A percentile compares a stretch with the other conserved stretches of the same genome.
Conservation (phyloP, 257 asterid species). For the Plantago ovata region DNA sequence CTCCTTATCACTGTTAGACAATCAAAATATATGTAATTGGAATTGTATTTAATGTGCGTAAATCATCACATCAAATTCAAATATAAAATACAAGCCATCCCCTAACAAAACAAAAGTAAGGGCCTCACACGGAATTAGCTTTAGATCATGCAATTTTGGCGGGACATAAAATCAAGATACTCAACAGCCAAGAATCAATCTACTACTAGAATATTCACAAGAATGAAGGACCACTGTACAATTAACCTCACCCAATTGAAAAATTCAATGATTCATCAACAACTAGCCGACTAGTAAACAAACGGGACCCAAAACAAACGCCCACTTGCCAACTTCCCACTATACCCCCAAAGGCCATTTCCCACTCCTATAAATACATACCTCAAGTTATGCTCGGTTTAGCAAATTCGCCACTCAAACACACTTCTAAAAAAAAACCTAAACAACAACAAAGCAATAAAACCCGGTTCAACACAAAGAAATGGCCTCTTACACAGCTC, state of each 20-base stretch:
- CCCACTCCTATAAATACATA: slow-evolving; percentile 42
- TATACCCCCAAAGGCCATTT: background rate
- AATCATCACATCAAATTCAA: too few relatives aligned
- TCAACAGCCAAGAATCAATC: background rate
- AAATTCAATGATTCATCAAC: background rate
- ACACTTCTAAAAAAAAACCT: background rate
- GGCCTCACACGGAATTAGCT: slow-evolving; percentile 19
- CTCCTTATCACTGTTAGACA: too few relatives aligned
- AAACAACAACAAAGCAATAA: background rate
- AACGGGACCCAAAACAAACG: too few relatives aligned
- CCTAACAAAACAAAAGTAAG: background rate
- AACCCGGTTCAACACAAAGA: background rate
- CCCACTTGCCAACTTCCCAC: background rate
- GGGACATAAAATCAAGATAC: background rate
- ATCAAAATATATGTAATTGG: too few relatives aligned
- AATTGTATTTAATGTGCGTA: too few relatives aligned
- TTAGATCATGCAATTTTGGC: background rate
- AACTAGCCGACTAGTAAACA: slow-evolving; percentile 16
- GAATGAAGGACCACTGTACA: slow-evolving; percentile 29
- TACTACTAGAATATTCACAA: background rate
- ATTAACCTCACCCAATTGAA: background rate
- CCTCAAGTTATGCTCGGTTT: slow-evolving; percentile 28
- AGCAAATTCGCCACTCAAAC: slow-evolving; percentile 26
- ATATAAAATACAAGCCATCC: too few relatives aligned
- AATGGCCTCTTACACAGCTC: slow-evolving; percentile 32